Percentiles rank a stretch among this genome's conserved stretches.
Conservation (phyloP, 306 rosid genomes). For the Prunus mume region DNA sequence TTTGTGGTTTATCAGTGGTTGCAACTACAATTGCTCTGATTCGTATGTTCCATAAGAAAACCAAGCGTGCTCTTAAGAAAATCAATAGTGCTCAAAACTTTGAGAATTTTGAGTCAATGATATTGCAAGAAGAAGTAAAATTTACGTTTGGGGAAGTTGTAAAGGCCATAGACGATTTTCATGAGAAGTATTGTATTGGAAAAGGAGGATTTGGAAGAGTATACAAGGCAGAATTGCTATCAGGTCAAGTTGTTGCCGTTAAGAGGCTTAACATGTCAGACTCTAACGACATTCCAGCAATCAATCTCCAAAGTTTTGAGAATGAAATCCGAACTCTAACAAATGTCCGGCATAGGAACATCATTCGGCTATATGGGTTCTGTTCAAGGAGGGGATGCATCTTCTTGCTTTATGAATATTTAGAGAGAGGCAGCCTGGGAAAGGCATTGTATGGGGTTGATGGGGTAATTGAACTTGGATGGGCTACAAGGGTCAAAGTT, state of each 20-base stretch:
- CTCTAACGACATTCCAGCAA: constrained; percentile 37
- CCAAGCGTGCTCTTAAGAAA: not conserved
- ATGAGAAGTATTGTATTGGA: constrained; percentile 45
- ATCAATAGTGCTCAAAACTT: not conserved
- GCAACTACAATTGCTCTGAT: constrained; percentile 1
- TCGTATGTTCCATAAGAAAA: not conserved
- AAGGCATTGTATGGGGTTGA: constrained; percentile 39
- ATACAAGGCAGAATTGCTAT: too few species aligned
- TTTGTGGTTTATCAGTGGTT: constrained; percentile 12
- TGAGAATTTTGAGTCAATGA: not conserved
- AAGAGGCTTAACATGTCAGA: constrained; percentile 39
- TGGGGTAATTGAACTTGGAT: constrained; percentile 32
- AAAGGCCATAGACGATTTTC: constrained; percentile 45
- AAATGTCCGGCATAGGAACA: constrained; percentile 51
- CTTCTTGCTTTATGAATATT: too few species aligned
- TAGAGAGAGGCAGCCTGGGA: not conserved
- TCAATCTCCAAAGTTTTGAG: constrained; percentile 41
- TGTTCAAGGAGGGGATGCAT: constrained; percentile 21
- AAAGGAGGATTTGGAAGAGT: too few species aligned
- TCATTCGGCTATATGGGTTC: constrained; percentile 57
- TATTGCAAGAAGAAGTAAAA: constrained; percentile 29
- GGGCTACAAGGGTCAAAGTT: constrained; percentile 43
- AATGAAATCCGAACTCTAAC: constrained; percentile 12
- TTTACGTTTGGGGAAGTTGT: constrained; percentile 47
- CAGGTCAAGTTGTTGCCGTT: too few species aligned